Conservation (phyloP, 2,329 filamentous ascomycete species). For the Hypoxylon sp. region DNA sequence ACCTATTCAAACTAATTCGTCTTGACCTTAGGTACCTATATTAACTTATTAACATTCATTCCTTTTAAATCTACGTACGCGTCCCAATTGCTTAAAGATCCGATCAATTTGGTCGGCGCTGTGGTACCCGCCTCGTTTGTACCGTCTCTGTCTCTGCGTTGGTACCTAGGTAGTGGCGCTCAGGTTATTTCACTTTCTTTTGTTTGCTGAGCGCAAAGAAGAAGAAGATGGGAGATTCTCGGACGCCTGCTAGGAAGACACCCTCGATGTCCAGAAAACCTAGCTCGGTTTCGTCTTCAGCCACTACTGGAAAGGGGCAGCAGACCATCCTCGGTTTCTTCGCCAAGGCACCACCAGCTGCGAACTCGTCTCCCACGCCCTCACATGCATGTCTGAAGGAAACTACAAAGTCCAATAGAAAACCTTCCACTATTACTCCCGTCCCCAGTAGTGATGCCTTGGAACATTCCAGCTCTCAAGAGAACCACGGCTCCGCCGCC, state of each 20-base stretch:
- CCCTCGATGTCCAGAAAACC: slow-evolving; percentile 60
- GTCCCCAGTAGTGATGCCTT: slow-evolving; percentile 83
- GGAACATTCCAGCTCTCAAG: slow-evolving; percentile 76
- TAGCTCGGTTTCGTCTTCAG: slow-evolving; percentile 60
- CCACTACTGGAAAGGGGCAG: slow-evolving; percentile 68
- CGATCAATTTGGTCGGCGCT: neutral
- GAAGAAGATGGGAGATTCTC: slow-evolving; percentile 49
- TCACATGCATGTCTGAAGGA: slow-evolving; percentile 62
- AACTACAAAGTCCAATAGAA: slow-evolving; percentile 61
- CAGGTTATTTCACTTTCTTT: neutral
- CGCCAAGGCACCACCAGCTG: slow-evolving; percentile 66
- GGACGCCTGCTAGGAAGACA: slow-evolving; percentile 56
- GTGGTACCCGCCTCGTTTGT: neutral
- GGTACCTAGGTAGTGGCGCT: neutral
- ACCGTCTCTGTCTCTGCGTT: neutral
- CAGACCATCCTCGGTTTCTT: slow-evolving; percentile 88
- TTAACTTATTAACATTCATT: neutral
- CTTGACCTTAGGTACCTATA: neutral
- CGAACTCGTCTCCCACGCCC: slow-evolving; percentile 51
- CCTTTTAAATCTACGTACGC: neutral
- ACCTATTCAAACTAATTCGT: neutral
- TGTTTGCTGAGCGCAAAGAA: neutral
- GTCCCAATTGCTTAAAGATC: neutral
- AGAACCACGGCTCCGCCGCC: slow-evolving; percentile 67
- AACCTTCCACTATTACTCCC: slow-evolving; percentile 71